Base-by-base conservation (phyloP, 2,329 filamentous ascomycete genomes). In the Zalaria obscura region DNA sequence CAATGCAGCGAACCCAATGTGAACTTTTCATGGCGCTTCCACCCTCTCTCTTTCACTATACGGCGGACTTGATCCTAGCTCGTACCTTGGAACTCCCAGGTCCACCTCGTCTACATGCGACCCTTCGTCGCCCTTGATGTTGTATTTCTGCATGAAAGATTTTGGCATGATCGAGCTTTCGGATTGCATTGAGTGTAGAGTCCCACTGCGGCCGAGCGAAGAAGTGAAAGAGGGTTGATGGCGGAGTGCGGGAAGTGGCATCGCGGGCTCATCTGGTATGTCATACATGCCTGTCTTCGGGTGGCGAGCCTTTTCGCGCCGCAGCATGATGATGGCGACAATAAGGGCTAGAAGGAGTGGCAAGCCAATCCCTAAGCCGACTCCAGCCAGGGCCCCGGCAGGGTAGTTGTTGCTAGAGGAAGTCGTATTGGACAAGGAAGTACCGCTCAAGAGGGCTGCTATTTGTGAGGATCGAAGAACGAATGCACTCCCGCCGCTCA, bases 231-330 rank as follows among this genome's bases (percentile, higher is more conserved):
- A 38, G 7, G 25, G 11, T 36, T 11, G 7, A 11, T 36, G 34
- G 36, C 36, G 36, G n/a, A 38, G 8, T 9, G 11, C 10, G 9
- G 36, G 26, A 9, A 38, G 26, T 7, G 11, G 36, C 11, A 38
- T 25, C 25, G n/a, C 36, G 7, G 36, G 36, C 36, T 53, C 47
- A 45, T 56, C 54, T 7, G 55, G 55, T 2, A 56, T 45, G 28
- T 50, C 50, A 43, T 57, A 59, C 50, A 57, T 56, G 9, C 55
- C 47, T 35, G 51, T 55, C 9, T 51, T 55, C 27, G 40, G 46
- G 18, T 35, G 9, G 25, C 36, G 25, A 18, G 37, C 35, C 42
- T 46, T 50, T 40, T 53, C 48, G 8, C 47, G 46, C 27, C 44
- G 39, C 10, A 51, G 45, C 8, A 53, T 33, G 36, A 50, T 43